These are phyloP conservation scores for Tylopilus vinaceipallidus DNA, from an alignment of 768 basidiomycete genomes.

Conservation along the genomic window DNA sequence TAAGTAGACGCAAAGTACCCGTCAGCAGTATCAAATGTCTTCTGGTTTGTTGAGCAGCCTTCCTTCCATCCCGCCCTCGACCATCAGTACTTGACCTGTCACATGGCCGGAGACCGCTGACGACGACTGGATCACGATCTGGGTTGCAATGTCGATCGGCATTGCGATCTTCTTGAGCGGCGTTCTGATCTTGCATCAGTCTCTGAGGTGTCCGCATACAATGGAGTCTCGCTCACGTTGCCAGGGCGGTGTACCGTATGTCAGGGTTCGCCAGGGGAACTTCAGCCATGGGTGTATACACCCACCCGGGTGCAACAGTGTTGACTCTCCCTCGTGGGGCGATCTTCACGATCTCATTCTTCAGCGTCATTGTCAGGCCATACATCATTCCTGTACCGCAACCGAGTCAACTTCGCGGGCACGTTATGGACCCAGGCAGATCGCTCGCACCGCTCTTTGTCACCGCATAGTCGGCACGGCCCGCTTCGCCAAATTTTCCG, in stretches of 20 bases:
- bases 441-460: slow-evolving; percentile 58
- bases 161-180: slow-evolving; percentile 67
- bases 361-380: slow-evolving; percentile 60
- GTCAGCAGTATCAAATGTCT: too few relatives aligned
- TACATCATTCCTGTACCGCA: slow-evolving; percentile 64
- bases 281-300: slow-evolving; percentile 61
- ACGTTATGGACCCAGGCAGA: too few relatives aligned
- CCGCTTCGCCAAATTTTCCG: slow-evolving; percentile 68
- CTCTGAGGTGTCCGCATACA: too few relatives aligned
- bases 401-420: too few relatives aligned
- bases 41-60: slow-evolving; percentile 42
- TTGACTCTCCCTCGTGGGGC: slow-evolving; percentile 68
- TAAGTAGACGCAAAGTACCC: too few relatives aligned
- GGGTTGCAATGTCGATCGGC: slow-evolving; percentile 60
- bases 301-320: slow-evolving; percentile 64
- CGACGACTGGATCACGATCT: slow-evolving; percentile 60
- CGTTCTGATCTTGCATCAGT: slow-evolving; percentile 38
- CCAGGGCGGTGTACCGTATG: slow-evolving; percentile 56
- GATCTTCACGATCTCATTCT: slow-evolving; percentile 76
- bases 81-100: slow-evolving; percentile 63
- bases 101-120: slow-evolving; percentile 62
- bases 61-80: slow-evolving; percentile 77
- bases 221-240: slow-evolving; percentile 50
- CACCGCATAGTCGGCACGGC: slow-evolving; percentile 61
- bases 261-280: slow-evolving; percentile 53